Base-by-base conservation (phyloP, 2,329 filamentous ascomycete species). In the Penicillium sp. region DNA sequence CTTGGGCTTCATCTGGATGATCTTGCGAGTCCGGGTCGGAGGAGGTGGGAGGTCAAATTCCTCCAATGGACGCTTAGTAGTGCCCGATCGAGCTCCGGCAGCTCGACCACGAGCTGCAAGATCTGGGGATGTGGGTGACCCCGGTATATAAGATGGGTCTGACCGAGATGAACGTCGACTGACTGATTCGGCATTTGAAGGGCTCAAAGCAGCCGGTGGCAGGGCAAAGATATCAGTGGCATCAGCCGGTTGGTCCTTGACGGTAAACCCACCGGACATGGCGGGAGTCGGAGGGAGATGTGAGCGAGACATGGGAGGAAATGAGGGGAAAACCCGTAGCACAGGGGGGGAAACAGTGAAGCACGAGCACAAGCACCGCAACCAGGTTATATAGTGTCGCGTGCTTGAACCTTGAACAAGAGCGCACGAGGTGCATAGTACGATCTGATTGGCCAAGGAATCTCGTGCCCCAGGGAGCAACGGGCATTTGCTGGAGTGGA, bases 1-100 rank as follows among this genome's bases (percentile, higher is more conserved):
- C 43, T 72, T 71, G 8, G 79, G 90, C 65, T 94, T 95, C 89
- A 96, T 95, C 67, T 96, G 90, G 41, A 96, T 96, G 60, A 98
- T 96, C 69, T 93, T 96, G 55, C 90, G 82, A 28, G 87, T 85
- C 46, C 90, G 76, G 2, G 89, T 95, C 0, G 92, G 92, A 11
- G 90, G 92, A 7, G 92, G 92, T 13, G 92, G 92, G 11, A 98
- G 76, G 7, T 84, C 76, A 61, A 95, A 93, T 17, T 66, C 62
- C 20, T 65, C 62, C 42, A 68, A 50, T 14, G 66, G 57, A 26
- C 64, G 57, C 54, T 73, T 67, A 41, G 53, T 58, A 53, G 54
- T 53, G 54, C 39, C 49, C 55, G 60, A 37, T 46, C 59, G 40
- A 45, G 60, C 30, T 20, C 27, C 44, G 46, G 34, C 39, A 56